These are phyloP conservation scores for Musa beccarii DNA, from an alignment of 176 grass and related monocot genomes.

Conservation along the genomic window DNA sequence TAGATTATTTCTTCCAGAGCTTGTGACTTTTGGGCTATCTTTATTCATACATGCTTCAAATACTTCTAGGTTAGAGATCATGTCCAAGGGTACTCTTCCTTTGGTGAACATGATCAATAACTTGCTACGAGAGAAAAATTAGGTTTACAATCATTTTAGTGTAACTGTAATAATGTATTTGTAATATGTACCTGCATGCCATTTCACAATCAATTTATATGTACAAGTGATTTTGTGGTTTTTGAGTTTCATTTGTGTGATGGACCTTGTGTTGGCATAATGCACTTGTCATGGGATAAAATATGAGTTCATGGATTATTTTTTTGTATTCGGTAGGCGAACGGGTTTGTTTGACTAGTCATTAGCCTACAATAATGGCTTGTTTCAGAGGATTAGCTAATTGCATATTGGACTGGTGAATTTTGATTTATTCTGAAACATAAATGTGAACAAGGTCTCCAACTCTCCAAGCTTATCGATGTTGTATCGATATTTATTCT, in stretches of 20 bases:
- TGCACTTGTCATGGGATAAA: not conserved
- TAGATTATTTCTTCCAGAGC: constrained; percentile 78
- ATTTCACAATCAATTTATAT: not conserved
- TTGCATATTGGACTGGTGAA: too few relatives aligned
- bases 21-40: constrained; percentile 69
- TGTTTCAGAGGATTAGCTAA: too few relatives aligned
- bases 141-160: not conserved
- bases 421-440: too few relatives aligned
- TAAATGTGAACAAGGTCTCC: too few relatives aligned
- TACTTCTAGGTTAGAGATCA: constrained; percentile 89
- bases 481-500: too few relatives aligned
- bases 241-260: not conserved
- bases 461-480: too few relatives aligned
- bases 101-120: constrained; percentile 88
- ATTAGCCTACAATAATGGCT: too few relatives aligned
- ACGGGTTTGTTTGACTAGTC: too few relatives aligned
- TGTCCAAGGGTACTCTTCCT: constrained; percentile 85
- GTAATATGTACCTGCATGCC: not conserved
- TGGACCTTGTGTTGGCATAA: not conserved
- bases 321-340: too few relatives aligned
- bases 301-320: not conserved
- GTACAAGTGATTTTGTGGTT: not conserved
- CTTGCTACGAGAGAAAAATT: constrained; percentile 66
- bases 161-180: not conserved
- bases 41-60: constrained; percentile 77